phyloP scores from a whole-genome alignment of 345 rosid species.

The Crucihimalaya himalaica region DNA sequence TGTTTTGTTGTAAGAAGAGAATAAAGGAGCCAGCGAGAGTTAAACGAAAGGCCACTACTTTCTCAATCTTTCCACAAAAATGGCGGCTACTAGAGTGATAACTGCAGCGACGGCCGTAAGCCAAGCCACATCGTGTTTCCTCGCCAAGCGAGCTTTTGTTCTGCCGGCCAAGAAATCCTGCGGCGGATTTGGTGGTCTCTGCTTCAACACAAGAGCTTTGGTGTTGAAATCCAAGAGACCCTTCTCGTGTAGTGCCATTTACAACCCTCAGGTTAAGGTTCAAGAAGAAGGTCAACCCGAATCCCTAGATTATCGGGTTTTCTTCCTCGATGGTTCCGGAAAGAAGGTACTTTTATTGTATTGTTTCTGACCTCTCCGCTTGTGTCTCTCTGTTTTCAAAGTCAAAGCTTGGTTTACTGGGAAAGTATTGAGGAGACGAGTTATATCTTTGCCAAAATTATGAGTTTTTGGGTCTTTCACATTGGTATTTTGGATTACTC shows the following conservation, averaged over 20 bases:
- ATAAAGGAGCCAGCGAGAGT: conserved; percentile 4
- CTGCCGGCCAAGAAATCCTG: conserved; percentile 35
- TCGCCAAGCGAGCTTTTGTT: conserved; percentile 44
- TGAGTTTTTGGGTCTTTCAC: background rate
- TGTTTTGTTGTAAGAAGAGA: background rate
- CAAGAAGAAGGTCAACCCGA: conserved; percentile 78
- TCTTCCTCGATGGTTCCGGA: conserved; percentile 66
- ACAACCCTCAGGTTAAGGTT: conserved; percentile 61
- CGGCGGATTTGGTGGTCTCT: conserved; percentile 26
- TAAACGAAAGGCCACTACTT: conserved; percentile 26
- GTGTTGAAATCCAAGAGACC: conserved; percentile 50
- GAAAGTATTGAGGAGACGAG: background rate
- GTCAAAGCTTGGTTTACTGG: background rate
- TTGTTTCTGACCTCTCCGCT: background rate
- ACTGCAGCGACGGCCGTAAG: conserved; percentile 44
- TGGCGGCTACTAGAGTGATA: conserved; percentile 66
- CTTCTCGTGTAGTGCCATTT: conserved; percentile 59
- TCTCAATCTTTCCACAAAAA: conserved; percentile 29
- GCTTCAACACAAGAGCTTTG: conserved; percentile 35
- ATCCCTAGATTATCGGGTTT: conserved; percentile 78
- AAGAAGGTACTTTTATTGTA: conserved; percentile 51
- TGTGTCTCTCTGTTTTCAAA: background rate
- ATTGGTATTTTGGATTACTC: background rate
- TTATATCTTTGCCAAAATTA: too few species aligned
- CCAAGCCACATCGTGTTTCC: conserved; percentile 51